Conservation (phyloP, 2,329 filamentous ascomycete genomes). For the Escovopsis sp. region DNA sequence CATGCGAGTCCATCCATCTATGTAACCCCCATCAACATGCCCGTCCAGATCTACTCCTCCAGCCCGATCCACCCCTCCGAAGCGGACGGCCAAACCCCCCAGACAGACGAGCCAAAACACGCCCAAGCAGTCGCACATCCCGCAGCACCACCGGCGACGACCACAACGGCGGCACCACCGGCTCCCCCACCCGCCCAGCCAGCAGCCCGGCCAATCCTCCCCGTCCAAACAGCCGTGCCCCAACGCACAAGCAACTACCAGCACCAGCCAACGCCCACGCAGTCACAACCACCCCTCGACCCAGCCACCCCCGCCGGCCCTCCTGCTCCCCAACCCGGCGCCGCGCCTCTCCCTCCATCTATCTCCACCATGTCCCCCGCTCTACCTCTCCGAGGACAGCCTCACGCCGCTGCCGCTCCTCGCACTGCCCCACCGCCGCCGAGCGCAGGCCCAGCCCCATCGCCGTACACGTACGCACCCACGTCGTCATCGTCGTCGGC, state of each 20-base stretch:
- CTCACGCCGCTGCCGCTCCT: too few species aligned
- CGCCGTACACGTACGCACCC: conserved; percentile 10
- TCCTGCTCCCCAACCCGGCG: conserved; percentile 42
- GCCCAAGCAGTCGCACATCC: conserved; percentile 8
- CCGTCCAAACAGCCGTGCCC: conserved; percentile 26
- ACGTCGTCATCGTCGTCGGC: conserved; percentile 6
- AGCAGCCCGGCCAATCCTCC: conserved; percentile 28
- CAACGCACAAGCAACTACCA: conserved; percentile 18
- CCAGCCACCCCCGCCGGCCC: conserved; percentile 20
- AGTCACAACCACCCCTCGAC: conserved; percentile 19
- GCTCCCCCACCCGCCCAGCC: conserved; percentile 30
- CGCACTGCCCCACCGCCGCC: conserved; percentile 32
- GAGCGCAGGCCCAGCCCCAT: conserved; percentile 25
- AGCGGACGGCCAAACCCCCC: conserved; percentile 31
- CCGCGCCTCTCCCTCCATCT: conserved; percentile 32
- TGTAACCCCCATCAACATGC: conserved; percentile 26
- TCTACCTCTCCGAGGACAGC: conserved; percentile 13
- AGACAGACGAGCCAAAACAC: conserved; percentile 21
- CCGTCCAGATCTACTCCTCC: conserved; percentile 41
- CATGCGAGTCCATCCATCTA: too few species aligned
- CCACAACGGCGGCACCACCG: conserved; percentile 15
- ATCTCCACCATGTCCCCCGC: too few species aligned
- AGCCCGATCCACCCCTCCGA: conserved; percentile 45
- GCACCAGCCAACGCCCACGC: too few species aligned
- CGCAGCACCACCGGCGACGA: conserved; percentile 8